Evolutionary conservation across 1,139 yeast genomes (phyloP).

Genomic region (Eremothecium coryli): DNA sequence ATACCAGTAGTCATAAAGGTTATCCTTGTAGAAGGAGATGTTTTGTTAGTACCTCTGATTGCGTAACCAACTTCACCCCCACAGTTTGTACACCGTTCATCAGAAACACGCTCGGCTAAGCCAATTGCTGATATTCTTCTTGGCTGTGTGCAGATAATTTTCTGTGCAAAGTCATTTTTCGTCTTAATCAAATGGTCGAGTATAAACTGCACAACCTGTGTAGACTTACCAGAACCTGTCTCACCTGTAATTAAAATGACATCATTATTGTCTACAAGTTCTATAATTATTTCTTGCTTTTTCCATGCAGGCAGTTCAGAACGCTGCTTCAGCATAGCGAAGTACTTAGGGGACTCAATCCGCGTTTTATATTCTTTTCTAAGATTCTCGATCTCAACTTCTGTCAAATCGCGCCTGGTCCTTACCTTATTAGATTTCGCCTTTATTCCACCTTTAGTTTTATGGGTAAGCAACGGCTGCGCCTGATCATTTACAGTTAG

Average conservation of each 20-base stretch:
- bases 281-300: conserved; percentile 47
- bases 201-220: conserved; percentile 85
- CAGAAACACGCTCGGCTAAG: conserved; percentile 83
- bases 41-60: conserved; percentile 81
- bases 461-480: not conserved
- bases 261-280: conserved; percentile 47
- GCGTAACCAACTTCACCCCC: conserved; percentile 83
- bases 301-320: conserved; percentile 74
- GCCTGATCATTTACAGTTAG: conserved; percentile 21
- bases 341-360: conserved; percentile 22
- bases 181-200: conserved; percentile 46
- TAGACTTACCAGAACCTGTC: conserved; percentile 93
- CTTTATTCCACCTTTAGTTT: not conserved
- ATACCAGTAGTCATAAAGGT: conserved; percentile 92
- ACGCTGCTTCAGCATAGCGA: conserved; percentile 39
- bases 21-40: conserved; percentile 52
- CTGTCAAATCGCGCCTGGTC: conserved; percentile 8
- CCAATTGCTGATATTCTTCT: conserved; percentile 94
- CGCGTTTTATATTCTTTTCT: conserved; percentile 27
- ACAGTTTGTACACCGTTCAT: conserved; percentile 58
- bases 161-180: conserved; percentile 28
- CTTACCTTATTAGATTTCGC: not conserved
- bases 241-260: conserved; percentile 86
- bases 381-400: conserved; percentile 25
- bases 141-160: conserved; percentile 86